These are phyloP conservation scores for Pleurotus platypus DNA, from an alignment of 768 basidiomycete genomes.

Conservation along the genomic window DNA sequence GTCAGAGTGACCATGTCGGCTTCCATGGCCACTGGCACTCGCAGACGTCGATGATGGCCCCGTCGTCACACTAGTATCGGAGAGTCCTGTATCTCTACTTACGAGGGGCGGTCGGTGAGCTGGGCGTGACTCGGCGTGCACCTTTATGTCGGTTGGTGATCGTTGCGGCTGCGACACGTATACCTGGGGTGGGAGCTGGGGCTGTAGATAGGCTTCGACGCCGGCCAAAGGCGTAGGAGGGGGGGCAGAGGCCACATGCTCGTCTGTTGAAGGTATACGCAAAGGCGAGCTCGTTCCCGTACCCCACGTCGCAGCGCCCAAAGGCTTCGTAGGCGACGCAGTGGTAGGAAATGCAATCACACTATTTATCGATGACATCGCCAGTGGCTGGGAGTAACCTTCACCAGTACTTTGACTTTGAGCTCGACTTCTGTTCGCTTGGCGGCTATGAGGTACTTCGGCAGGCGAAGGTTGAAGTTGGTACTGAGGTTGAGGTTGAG, in stretches of 20 bases:
- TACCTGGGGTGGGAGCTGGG: not conserved
- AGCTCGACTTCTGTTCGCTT: not conserved
- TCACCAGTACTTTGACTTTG: not conserved
- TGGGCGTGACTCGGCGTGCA: no score
- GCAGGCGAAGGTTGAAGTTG: not conserved
- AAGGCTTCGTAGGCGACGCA: not conserved
- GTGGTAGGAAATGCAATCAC: not conserved
- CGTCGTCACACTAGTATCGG: not conserved
- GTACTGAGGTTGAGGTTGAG: not conserved
- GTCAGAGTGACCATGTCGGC: no score
- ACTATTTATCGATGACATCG: not conserved
- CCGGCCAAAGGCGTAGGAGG: not conserved
- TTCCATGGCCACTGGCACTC: not conserved
- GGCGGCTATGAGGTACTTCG: no score
- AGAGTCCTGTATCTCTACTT: not conserved
- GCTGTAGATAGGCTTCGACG: not conserved
- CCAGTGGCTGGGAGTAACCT: not conserved
- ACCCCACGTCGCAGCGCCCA: not conserved
- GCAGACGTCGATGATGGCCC: not conserved
- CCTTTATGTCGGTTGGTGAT: no score
- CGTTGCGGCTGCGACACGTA: not conserved
- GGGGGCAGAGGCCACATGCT: not conserved
- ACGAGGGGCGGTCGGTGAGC: not conserved
- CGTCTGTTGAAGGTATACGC: no score
- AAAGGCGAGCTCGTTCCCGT: no score